These are phyloP conservation scores for Paecilomyces niveus DNA, from an alignment of 2,329 filamentous ascomycete species.

Conservation along the genomic window DNA sequence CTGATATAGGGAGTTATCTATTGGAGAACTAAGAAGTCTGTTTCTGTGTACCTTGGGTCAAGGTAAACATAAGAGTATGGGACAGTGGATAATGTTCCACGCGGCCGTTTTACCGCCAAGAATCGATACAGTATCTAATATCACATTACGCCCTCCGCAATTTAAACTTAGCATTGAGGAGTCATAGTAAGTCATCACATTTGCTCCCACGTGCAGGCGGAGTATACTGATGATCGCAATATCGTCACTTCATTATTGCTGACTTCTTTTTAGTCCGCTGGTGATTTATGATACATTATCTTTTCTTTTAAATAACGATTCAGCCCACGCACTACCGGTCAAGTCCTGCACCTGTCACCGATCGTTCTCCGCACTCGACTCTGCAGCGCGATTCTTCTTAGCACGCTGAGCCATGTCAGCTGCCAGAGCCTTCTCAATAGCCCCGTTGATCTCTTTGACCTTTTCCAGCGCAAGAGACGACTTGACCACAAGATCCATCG, in stretches of 20 bases:
- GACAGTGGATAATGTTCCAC: not conserved
- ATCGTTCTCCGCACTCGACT: conserved; percentile 79
- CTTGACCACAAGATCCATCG: conserved; percentile 68
- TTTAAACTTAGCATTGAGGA: too few relatives aligned
- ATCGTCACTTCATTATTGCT: not conserved
- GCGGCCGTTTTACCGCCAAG: not conserved
- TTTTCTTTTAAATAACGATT: not conserved
- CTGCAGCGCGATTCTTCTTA: conserved; percentile 69
- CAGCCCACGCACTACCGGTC: not conserved
- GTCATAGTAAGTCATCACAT: too few relatives aligned
- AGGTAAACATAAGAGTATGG: not conserved
- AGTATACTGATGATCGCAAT: not conserved
- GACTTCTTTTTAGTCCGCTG: not conserved
- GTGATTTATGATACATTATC: not conserved
- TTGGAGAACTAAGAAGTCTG: not conserved
- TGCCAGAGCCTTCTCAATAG: conserved; percentile 66
- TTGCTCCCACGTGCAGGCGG: not conserved
- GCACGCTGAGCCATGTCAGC: conserved; percentile 60
- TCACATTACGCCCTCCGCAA: not conserved
- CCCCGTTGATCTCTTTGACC: conserved; percentile 68
- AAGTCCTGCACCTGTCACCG: conserved; percentile 44
- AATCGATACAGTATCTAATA: not conserved
- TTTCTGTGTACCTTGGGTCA: not conserved
- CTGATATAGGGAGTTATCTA: not conserved
- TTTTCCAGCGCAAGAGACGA: conserved; percentile 67